A percentile compares a stretch with the other conserved stretches of the same genome.
These are phyloP conservation scores for Immersiporthe knoxdaviesiana DNA, from an alignment of 2,329 filamentous ascomycete genomes.

Conservation along the genomic window DNA sequence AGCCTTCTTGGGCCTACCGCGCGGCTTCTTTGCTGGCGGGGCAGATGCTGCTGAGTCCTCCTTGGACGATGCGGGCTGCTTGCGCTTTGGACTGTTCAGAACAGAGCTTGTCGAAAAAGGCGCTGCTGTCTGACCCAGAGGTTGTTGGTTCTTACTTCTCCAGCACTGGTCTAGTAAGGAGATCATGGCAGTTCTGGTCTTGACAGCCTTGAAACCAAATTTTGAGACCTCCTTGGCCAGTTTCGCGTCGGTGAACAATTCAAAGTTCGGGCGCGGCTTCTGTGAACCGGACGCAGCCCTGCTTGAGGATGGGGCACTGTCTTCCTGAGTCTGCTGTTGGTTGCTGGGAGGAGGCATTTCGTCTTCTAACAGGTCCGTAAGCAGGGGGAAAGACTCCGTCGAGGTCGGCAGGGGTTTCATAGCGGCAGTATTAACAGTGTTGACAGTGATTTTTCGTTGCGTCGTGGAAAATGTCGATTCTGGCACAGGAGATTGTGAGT, in stretches of 20 bases:
- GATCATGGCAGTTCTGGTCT: slow-evolving; percentile 70
- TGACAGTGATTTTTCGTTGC: slow-evolving; percentile 27
- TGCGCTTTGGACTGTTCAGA: slow-evolving; percentile 22
- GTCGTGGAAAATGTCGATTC: slow-evolving; percentile 32
- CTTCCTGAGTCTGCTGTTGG: slow-evolving; percentile 37
- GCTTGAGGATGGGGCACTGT: slow-evolving; percentile 22
- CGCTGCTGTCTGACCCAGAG: slow-evolving; percentile 16
- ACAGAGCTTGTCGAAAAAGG: slow-evolving; percentile 32
- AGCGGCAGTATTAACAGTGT: slow-evolving; percentile 15
- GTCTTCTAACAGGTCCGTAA: slow-evolving; percentile 24
- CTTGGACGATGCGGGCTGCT: slow-evolving; percentile 27
- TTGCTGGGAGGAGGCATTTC: slow-evolving; percentile 39
- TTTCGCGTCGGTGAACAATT: slow-evolving; percentile 63
- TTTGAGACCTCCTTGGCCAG: slow-evolving; percentile 63
- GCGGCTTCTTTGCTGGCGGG: slow-evolving; percentile 31
- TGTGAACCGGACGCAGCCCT: slow-evolving; percentile 15
- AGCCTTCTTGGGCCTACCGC: slow-evolving; percentile 42
- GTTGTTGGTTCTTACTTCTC: slow-evolving; percentile 56
- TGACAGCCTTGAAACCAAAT: slow-evolving; percentile 75
- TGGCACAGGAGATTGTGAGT: slow-evolving; percentile 8
- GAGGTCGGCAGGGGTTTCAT: not conserved
- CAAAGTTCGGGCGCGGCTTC: slow-evolving; percentile 57
- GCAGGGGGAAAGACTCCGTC: slow-evolving; percentile 5
- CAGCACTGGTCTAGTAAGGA: slow-evolving; percentile 72
- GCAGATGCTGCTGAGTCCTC: not conserved